Conservation (phyloP, 140 eudicot genomes). For the Erigeron philadelphicus region DNA sequence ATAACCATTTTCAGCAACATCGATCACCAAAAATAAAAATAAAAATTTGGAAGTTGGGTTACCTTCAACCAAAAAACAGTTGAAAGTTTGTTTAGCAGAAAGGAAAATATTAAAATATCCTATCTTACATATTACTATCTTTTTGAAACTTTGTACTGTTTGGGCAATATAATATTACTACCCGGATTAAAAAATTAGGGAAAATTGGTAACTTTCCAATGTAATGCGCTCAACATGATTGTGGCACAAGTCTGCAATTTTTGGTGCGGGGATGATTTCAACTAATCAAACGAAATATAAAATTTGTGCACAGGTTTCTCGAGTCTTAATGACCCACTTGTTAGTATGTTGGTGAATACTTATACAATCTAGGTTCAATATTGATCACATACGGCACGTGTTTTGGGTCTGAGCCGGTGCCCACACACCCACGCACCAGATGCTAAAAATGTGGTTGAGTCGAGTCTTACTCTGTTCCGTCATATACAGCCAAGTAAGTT, state of each 20-base stretch:
- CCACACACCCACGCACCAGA: conserved; percentile 27
- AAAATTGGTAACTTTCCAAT: neutral
- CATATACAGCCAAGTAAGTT: conserved; percentile 25
- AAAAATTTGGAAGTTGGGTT: neutral
- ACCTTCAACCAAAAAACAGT: neutral
- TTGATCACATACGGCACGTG: neutral
- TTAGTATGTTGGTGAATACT: neutral
- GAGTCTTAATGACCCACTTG: conserved; percentile 22
- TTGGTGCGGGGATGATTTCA: conserved; percentile 1
- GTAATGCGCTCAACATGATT: neutral
- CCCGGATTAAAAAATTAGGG: neutral
- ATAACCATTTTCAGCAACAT: too few species aligned
- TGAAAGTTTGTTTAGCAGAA: too few species aligned
- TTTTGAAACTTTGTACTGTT: neutral
- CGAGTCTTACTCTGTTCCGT: conserved; percentile 23
- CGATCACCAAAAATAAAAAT: too few species aligned
- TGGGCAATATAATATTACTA: neutral
- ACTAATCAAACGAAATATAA: conserved; percentile 18
- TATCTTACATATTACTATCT: neutral
- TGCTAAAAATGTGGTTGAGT: conserved; percentile 24
- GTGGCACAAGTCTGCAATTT: conserved; percentile 19
- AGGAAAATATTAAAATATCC: neutral
- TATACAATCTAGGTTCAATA: too few species aligned
- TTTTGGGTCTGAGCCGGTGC: conserved; percentile 14
- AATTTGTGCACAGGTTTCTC: conserved; percentile 15